Percentiles rank a stretch among this genome's conserved stretches.
Evolutionary conservation across 2,329 filamentous ascomycete species (phyloP).

Genomic region (Trichoderma atrobrunneum): DNA sequence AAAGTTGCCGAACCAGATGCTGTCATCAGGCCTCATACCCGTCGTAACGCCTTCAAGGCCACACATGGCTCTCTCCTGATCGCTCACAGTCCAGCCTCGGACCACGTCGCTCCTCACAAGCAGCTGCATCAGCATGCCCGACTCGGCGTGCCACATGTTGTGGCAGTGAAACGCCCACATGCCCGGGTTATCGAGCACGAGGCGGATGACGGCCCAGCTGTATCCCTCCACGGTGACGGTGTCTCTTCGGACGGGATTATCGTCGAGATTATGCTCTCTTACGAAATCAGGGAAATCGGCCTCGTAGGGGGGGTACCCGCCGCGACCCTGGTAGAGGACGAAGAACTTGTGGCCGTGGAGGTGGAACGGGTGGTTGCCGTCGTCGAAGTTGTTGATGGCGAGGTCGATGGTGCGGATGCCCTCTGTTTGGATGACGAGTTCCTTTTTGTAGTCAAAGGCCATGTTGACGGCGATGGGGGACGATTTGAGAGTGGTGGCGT

Average conservation of each 20-base stretch:
- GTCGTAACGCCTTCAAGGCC: conserved; percentile 28
- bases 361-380: conserved; percentile 47
- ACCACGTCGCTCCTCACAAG: conserved; percentile 34
- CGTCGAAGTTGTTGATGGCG: conserved; percentile 59
- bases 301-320: conserved; percentile 35
- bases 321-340: conserved; percentile 35
- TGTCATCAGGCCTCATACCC: conserved; percentile 36
- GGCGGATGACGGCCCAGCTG: conserved; percentile 53
- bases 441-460: conserved; percentile 29
- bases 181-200: conserved; percentile 57
- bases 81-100: conserved; percentile 26
- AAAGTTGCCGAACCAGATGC: conserved; percentile 38
- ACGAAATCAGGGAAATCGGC: conserved; percentile 29
- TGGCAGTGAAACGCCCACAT: conserved; percentile 60
- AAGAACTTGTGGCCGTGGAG: conserved; percentile 61
- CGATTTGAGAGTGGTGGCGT: conserved; percentile 12
- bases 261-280: conserved; percentile 23
- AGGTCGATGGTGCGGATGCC: conserved; percentile 54
- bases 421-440: conserved; percentile 48
- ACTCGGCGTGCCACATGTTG: conserved; percentile 56
- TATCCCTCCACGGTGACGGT: conserved; percentile 53
- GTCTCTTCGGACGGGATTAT: conserved; percentile 37
- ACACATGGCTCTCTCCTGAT: conserved; percentile 31
- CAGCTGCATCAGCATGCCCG: conserved; percentile 60
- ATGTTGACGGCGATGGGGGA: conserved; percentile 30